A percentile compares a stretch with the other conserved stretches of the same genome.
Conservation (phyloP, 176 grass and related monocot species). For the Oryza rufipogon region DNA sequence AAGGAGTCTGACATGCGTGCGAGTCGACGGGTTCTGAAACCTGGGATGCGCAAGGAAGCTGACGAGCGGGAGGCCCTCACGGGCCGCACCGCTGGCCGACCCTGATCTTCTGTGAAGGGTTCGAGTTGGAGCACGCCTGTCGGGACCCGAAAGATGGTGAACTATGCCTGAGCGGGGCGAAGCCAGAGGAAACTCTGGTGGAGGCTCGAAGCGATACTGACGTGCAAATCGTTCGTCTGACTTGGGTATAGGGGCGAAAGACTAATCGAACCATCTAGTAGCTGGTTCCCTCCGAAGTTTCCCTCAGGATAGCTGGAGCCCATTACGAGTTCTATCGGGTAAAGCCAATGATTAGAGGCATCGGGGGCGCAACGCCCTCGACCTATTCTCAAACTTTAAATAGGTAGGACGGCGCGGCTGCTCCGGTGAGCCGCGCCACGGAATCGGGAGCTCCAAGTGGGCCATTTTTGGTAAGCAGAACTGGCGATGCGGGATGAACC, state of each 20-base stretch:
- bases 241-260: slow-evolving; percentile 73
- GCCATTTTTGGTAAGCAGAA: slow-evolving; percentile 64
- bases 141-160: slow-evolving; percentile 87
- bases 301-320: slow-evolving; percentile 72
- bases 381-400: slow-evolving; percentile 19
- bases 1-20: slow-evolving; percentile 62
- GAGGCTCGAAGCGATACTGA: slow-evolving; percentile 62
- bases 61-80: slow-evolving; percentile 21
- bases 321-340: slow-evolving; percentile 54
- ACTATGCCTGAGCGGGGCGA: slow-evolving; percentile 73
- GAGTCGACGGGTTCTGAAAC: slow-evolving; percentile 39
- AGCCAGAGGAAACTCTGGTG: slow-evolving; percentile 47
- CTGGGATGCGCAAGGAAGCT: slow-evolving; percentile 34
- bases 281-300: slow-evolving; percentile 78
- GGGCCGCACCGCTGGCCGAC: slow-evolving; percentile 55
- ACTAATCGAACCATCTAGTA: slow-evolving; percentile 87
- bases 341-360: background rate
- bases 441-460: slow-evolving; percentile 56
- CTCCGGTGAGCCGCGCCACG: slow-evolving; percentile 16
- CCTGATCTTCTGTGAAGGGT: slow-evolving; percentile 72
- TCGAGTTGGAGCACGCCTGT: slow-evolving; percentile 82
- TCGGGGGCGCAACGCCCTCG: slow-evolving; percentile 1
- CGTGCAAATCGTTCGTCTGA: slow-evolving; percentile 67
- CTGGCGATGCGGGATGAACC: slow-evolving; percentile 55
- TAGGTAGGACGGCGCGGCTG: slow-evolving; percentile 10